Base-by-base conservation (phyloP, 371 early-diverging fungal species). In the Lichtheimia hyalospora region DNA sequence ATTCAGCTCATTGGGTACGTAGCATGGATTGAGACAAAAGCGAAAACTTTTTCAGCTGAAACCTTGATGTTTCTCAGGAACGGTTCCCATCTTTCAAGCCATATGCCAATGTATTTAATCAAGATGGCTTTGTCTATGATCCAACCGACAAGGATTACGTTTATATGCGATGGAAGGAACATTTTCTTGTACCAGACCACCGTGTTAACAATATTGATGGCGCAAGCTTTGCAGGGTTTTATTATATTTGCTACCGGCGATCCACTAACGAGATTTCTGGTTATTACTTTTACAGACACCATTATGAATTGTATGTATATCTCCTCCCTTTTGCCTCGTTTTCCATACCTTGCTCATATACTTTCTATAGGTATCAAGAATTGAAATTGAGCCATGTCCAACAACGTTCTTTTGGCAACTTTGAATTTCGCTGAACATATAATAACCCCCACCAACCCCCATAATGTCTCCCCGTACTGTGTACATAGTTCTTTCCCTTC, bases 131-230 rank as follows among this genome's bases (percentile, higher is more conserved):
- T 69, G 66, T 69, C 20, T 89, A 88, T 67, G 88, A 92, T 71
- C 88, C 85, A 57, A 58, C 70, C 34, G 81, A 84, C 63, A 75
- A 75, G 49, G 91, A 94, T 58, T 83, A 83, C 57, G 73, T 97
- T 24, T 97, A 92, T 69, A 97, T 97, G 97, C 84, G 97, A 23
- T 96, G 96, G 96, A 97, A 95, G 84, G 98, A 97, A 65, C 91
- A 88, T 60, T 97, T 96, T 69, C 71, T 97, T 49, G 94, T 96
- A 1, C 97, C 98, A 46, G 94, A 97, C 79, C 96, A 96, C 74
- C 82, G 79, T 55, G 87, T 96, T 42, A 85, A 82, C 63, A 79
- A 83, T 21, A 91, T 97, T 58, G 72, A 84, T 54, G 98, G 98
- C 4, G 97, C 97, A 2, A 89, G 89, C 66, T 97, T 92, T 83